These are phyloP conservation scores for Rhytidiadelphus loreus DNA, from an alignment of 225 moss, liverwort and hornwort species.

Conservation along the genomic window DNA sequence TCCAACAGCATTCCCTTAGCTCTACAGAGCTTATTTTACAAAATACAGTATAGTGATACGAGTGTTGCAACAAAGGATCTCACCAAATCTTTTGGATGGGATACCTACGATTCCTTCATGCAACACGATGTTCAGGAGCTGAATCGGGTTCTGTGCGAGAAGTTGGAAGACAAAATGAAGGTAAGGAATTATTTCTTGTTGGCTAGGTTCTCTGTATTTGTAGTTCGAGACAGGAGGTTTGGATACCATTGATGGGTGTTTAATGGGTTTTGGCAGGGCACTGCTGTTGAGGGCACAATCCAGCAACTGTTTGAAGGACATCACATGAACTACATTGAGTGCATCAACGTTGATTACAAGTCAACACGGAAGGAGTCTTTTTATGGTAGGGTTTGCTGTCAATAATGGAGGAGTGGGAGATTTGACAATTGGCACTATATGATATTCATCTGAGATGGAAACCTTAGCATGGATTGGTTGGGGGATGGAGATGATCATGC, in stretches of 20 bases:
- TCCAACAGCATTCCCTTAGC: constrained; percentile 99
- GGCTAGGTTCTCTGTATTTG: neutral
- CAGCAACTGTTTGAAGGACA: constrained; percentile 99
- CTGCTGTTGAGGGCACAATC: constrained; percentile 97
- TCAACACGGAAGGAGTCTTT: constrained; percentile 99
- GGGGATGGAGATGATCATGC: neutral
- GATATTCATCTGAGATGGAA: neutral
- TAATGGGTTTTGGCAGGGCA: constrained; percentile 50
- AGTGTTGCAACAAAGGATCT: constrained; percentile 99
- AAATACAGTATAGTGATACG: constrained; percentile 98
- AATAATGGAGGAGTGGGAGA: neutral
- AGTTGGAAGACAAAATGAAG: constrained; percentile 99
- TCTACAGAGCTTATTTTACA: constrained; percentile 97
- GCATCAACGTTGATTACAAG: constrained; percentile 98
- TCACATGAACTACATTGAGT: constrained; percentile 99
- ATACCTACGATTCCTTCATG: constrained; percentile 98
- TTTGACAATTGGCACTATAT: neutral
- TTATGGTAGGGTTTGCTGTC: constrained; percentile 54
- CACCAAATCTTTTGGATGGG: constrained; percentile 99
- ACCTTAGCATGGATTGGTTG: neutral
- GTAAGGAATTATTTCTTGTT: constrained; percentile 3
- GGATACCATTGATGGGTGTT: neutral
- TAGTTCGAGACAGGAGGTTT: neutral
- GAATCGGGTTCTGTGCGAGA: constrained; percentile 96
- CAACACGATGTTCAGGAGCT: constrained; percentile 99